A percentile compares a stretch with the other conserved stretches of the same genome.
phyloP scores from a whole-genome alignment of 352 stramenopile genomes.

The Poterioochromonas sp. region DNA sequence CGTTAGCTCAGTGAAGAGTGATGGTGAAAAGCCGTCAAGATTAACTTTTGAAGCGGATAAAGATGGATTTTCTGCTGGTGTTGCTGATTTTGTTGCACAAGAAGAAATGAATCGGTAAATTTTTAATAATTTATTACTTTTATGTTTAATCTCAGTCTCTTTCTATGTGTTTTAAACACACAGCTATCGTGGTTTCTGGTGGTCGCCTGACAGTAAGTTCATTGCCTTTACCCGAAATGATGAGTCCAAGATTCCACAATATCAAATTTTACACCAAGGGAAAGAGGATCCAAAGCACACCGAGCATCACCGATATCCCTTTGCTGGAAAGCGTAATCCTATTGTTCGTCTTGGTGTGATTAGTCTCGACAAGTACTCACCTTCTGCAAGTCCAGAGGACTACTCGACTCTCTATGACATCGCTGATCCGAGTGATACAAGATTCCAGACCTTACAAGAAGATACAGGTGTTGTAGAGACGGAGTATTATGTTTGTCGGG shows the following conservation, averaged over 20 bases:
- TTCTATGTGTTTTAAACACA: neutral
- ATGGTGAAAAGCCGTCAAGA: neutral
- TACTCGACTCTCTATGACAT: neutral
- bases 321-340: constrained; percentile 58
- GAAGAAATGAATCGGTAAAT: constrained; percentile 81
- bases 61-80: constrained; percentile 64
- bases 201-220: constrained; percentile 66
- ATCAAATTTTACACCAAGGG: constrained; percentile 85
- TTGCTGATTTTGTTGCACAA: constrained; percentile 93
- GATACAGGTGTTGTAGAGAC: neutral
- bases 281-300: constrained; percentile 48
- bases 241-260: constrained; percentile 80
- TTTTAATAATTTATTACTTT: neutral
- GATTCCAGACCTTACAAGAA: neutral
- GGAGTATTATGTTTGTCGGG: constrained; percentile 79
- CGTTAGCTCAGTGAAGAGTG: constrained; percentile 43
- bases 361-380: constrained; percentile 28
- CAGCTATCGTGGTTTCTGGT: constrained; percentile 88
- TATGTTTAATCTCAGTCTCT: neutral
- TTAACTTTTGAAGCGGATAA: constrained; percentile 3
- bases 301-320: constrained; percentile 74
- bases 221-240: constrained; percentile 76
- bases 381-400: neutral
- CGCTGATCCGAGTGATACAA: neutral
- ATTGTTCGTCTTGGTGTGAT: constrained; percentile 39